Base-by-base conservation (phyloP, 768 basidiomycete genomes). In the Panaeolus cyanescens region DNA sequence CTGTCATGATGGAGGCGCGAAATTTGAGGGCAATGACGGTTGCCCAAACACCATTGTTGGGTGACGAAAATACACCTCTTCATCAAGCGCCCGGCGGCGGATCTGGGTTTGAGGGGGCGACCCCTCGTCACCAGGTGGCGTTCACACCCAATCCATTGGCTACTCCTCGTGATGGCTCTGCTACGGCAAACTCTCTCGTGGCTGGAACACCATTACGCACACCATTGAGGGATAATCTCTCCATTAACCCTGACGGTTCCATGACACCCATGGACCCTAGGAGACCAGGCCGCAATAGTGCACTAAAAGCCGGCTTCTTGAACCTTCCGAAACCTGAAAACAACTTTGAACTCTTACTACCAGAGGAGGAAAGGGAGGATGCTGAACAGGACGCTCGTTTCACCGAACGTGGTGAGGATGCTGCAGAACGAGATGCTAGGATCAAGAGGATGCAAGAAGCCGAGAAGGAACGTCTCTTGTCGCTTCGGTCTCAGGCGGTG, bases 121-220 rank as follows among this genome's bases (percentile, higher is more conserved):
- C 96, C 4, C 97, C 97, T n/a, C 89, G 86, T 20, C 94, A 94
- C 66, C 87, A 89, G 65, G 89, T 92, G 30, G 85, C 93, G 0
- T 95, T 96, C 64, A 99, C 97, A 0, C 97, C 97, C 3, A 99
- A 99, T 77, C 97, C 96, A 4, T 86, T 99, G 9, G 92, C 92
- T 15, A 97, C 96, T 0, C 96, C 95, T 5, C 68, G 87, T 65
- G 81, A 83, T 56, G 74, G 77, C 10, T 83, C 85, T 32, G 80
- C 79, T 1, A 90, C 89, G 0, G 88, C 91, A 22, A 68, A 74
- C 9, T 75, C 75, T 10, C 76, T 72, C 2, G 76, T 82, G 17
- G 80, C 86, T 20, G 85, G 86, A 0, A 97, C 96, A 0, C 95
- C 96, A 2, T 78, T 96, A 25, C 90, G 95, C 37, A 99, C 97